Percentiles rank a stretch among this genome's conserved stretches.
phyloP scores from a whole-genome alignment of 108 stramenopile species.

The Tribonema minus region DNA sequence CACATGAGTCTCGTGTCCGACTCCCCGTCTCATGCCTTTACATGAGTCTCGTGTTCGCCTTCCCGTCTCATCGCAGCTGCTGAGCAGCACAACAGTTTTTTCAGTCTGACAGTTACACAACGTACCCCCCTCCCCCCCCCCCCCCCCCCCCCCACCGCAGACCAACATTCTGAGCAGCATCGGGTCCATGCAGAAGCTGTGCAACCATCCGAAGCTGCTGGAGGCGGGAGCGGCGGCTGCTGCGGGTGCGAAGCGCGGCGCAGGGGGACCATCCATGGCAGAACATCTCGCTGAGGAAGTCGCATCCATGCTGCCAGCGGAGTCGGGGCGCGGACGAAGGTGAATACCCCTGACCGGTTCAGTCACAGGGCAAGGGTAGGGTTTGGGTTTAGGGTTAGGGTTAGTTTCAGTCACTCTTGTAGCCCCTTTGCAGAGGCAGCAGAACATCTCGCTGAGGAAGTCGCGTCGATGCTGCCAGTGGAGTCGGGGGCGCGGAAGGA shows the following conservation, averaged over 20 bases:
- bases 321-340: neutral
- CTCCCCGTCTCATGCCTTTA: too few relatives aligned
- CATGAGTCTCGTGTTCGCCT: too few relatives aligned
- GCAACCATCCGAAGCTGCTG: slow-evolving; percentile 85
- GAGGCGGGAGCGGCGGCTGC: slow-evolving; percentile 60
- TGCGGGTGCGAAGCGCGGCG: neutral
- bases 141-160: neutral
- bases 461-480: neutral
- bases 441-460: neutral
- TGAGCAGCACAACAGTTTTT: too few relatives aligned
- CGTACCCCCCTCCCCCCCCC: neutral
- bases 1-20: too few relatives aligned
- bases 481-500: too few relatives aligned
- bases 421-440: too few relatives aligned
- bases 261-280: neutral
- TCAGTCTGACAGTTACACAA: neutral
- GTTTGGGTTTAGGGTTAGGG: too few relatives aligned
- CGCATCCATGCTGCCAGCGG: neutral
- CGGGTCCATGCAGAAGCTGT: slow-evolving; percentile 75
- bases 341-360: too few relatives aligned
- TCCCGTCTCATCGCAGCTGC: too few relatives aligned
- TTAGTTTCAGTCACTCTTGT: too few relatives aligned
- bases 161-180: slow-evolving; percentile 88
- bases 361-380: too few relatives aligned
- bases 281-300: neutral